Evolutionary conservation across 192 early-diverging fungal genomes (phyloP).

Genomic region (Gaertneriomyces semiglobifer): DNA sequence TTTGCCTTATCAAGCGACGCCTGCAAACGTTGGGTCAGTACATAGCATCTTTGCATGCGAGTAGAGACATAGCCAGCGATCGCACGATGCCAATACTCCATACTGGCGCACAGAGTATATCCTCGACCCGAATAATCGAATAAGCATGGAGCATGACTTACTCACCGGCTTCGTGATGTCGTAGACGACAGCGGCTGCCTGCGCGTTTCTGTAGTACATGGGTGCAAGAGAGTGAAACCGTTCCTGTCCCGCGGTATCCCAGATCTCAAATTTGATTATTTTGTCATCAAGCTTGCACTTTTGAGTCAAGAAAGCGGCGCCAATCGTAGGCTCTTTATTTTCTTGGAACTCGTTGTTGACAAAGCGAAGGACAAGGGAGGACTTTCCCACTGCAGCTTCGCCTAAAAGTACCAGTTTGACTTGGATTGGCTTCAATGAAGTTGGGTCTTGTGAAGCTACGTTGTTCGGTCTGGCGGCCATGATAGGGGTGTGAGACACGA

Average conservation of each 20-base stretch:
- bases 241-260: constrained; percentile 93
- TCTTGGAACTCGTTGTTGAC: constrained; percentile 93
- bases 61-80: no score
- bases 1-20: constrained; percentile 89
- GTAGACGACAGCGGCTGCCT: constrained; percentile 94
- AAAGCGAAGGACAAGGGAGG: constrained; percentile 90
- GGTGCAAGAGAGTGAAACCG: constrained; percentile 92
- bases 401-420: constrained; percentile 97
- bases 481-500: not conserved
- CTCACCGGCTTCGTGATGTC: constrained; percentile 80
- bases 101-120: not conserved
- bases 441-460: constrained; percentile 14
- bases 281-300: constrained; percentile 90
- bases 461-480: constrained; percentile 10
- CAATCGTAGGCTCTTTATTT: constrained; percentile 98
- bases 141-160: not conserved
- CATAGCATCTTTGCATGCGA: not conserved
- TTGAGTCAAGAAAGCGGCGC: constrained; percentile 77
- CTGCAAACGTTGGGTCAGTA: constrained; percentile 19
- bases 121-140: not conserved
- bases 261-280: constrained; percentile 92
- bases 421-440: constrained; percentile 73
- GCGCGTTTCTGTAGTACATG: constrained; percentile 97
- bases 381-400: constrained; percentile 97
- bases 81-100: not conserved